Conservation (phyloP, 306 rosid species). For the Rosa lucieae region DNA sequence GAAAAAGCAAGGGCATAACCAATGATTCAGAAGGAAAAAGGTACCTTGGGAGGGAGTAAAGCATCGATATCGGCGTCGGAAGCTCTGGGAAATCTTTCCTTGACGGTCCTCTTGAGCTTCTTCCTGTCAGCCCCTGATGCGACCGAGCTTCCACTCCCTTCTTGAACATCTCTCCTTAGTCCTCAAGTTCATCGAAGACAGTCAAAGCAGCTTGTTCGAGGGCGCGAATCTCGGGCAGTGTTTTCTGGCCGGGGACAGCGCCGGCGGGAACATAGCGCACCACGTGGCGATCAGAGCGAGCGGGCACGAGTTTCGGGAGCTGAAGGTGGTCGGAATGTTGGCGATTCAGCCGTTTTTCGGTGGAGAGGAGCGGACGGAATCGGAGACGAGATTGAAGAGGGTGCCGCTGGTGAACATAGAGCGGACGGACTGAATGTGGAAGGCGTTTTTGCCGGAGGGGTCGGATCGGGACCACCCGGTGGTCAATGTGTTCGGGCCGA, state of each 20-base stretch:
- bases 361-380: constrained; percentile 33
- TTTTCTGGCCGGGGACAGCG: constrained; percentile 8
- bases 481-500: constrained; percentile 28
- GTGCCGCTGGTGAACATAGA: background rate
- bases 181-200: constrained; percentile 21
- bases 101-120: constrained; percentile 67
- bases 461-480: constrained; percentile 26
- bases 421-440: constrained; percentile 30
- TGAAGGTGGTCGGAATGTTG: constrained; percentile 7
- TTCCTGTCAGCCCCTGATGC: constrained; percentile 91
- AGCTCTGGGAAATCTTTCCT: constrained; percentile 57
- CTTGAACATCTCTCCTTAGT: constrained; percentile 56
- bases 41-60: constrained; percentile 80
- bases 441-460: constrained; percentile 29
- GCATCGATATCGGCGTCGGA: constrained; percentile 74
- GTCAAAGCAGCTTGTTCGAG: background rate
- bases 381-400: constrained; percentile 13
- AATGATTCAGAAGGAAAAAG: too few species aligned
- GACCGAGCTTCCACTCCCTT: constrained; percentile 80
- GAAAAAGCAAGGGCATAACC: too few species aligned
- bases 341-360: constrained; percentile 36
- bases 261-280: constrained; percentile 39
- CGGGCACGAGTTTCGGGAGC: background rate
- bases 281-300: constrained; percentile 27
- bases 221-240: background rate